phyloP scores from a whole-genome alignment of 257 asterid species.

The Dorcoceras hygrometricum region DNA sequence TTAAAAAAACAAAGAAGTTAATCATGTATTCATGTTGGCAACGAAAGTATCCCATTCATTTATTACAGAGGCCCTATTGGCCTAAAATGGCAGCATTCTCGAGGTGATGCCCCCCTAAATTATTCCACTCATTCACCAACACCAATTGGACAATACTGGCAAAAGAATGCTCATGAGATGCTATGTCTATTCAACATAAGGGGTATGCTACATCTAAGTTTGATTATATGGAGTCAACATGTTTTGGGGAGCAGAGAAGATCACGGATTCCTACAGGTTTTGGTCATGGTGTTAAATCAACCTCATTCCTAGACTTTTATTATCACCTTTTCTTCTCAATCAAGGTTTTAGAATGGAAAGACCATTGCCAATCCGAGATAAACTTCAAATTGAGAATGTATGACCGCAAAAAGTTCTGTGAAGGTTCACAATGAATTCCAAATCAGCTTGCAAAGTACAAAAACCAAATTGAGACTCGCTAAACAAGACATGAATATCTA shows the following conservation, averaged over 20 bases:
- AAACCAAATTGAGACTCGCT: too few relatives aligned
- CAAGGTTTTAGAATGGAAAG: background rate
- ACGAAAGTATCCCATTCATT: too few relatives aligned
- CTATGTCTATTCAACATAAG: too few relatives aligned
- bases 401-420: background rate
- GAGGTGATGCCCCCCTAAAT: conserved; percentile 8
- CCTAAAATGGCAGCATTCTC: background rate
- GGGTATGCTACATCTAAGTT: too few relatives aligned
- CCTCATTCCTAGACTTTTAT: background rate
- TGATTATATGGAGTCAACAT: too few relatives aligned
- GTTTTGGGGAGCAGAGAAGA: too few relatives aligned
- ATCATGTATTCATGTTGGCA: too few relatives aligned
- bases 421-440: background rate
- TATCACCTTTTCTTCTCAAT: background rate
- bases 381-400: too few relatives aligned
- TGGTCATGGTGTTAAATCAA: background rate
- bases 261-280: background rate
- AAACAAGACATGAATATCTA: too few relatives aligned
- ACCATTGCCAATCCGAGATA: background rate
- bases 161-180: too few relatives aligned
- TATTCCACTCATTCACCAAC: conserved; percentile 9
- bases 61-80: background rate
- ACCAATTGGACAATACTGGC: background rate
- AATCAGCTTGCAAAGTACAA: background rate
- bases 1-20: too few relatives aligned